These are phyloP conservation scores for Trichoderma koningiopsis DNA, from an alignment of 2,329 filamentous ascomycete species.

Conservation along the genomic window DNA sequence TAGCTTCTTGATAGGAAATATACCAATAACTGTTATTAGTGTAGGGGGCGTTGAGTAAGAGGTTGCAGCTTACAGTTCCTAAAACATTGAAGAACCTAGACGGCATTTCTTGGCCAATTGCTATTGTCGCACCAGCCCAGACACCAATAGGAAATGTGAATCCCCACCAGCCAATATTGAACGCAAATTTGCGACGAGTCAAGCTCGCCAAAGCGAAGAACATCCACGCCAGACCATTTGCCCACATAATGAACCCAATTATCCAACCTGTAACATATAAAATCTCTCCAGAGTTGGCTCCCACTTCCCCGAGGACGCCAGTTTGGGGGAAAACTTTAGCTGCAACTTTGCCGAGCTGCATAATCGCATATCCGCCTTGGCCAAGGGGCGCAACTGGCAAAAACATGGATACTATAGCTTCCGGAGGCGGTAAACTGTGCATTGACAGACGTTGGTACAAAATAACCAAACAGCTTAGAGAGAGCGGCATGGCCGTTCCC, in stretches of 20 bases:
- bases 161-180: constrained; percentile 14
- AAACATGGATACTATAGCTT: constrained; percentile 5
- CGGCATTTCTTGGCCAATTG: constrained; percentile 10
- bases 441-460: constrained; percentile 5
- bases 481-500: constrained; percentile 15
- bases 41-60: background rate
- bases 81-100: constrained; percentile 10
- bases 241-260: constrained; percentile 10
- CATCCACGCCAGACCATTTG: constrained; percentile 11
- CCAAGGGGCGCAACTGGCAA: constrained; percentile 7
- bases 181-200: constrained; percentile 1
- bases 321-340: constrained; percentile 1
- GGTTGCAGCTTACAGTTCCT: background rate
- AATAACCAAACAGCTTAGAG: background rate
- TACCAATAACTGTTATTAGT: no score
- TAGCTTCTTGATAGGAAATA: background rate
- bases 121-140: constrained; percentile 8
- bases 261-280: constrained; percentile 7
- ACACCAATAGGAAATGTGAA: constrained; percentile 8
- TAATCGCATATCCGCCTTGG: constrained; percentile 15
- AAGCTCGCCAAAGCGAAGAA: constrained; percentile 10
- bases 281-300: constrained; percentile 4
- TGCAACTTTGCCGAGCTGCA: constrained; percentile 11
- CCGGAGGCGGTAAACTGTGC: background rate
- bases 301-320: background rate